These are phyloP conservation scores for Epicoccum nigrum DNA, from an alignment of 2,329 filamentous ascomycete genomes.

Conservation along the genomic window DNA sequence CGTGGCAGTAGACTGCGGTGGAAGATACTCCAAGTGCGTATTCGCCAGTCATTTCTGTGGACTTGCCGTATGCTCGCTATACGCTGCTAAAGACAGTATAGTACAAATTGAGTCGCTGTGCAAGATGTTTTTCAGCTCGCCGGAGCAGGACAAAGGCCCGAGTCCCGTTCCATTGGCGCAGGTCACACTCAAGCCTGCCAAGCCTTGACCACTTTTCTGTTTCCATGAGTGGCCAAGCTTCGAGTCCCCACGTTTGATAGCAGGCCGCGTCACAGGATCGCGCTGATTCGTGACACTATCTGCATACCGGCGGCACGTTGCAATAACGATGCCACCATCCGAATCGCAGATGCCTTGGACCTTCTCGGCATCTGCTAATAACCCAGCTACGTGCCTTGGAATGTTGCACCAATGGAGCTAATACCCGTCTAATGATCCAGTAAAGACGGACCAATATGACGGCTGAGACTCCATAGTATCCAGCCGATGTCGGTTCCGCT, in stretches of 20 bases:
- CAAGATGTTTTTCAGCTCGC: slow-evolving; percentile 39
- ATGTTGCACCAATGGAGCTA: no score
- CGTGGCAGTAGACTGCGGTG: slow-evolving; percentile 2
- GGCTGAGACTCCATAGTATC: slow-evolving; percentile 14
- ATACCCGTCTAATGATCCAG: slow-evolving; percentile 4
- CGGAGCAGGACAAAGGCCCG: slow-evolving; percentile 41
- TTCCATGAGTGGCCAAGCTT: slow-evolving; percentile 39
- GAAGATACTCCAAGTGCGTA: neutral
- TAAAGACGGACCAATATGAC: neutral
- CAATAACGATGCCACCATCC: slow-evolving; percentile 1
- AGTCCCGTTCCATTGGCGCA: slow-evolving; percentile 37
- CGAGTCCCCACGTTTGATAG: slow-evolving; percentile 23
- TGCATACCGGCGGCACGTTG: slow-evolving; percentile 1
- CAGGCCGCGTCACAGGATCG: slow-evolving; percentile 42
- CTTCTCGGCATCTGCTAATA: no score
- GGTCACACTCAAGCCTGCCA: slow-evolving; percentile 43
- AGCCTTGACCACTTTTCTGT: slow-evolving; percentile 38
- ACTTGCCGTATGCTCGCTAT: slow-evolving; percentile 19
- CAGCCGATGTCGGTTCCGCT: slow-evolving; percentile 36
- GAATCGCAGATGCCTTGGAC: slow-evolving; percentile 2
- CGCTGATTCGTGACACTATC: neutral
- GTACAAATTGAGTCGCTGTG: slow-evolving; percentile 18
- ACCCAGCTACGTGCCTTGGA: no score
- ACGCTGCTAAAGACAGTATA: slow-evolving; percentile 29
- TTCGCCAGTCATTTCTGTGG: slow-evolving; percentile 14